Conservation (phyloP, 2,329 filamentous ascomycete genomes). For the Trichoderma lentiforme region DNA sequence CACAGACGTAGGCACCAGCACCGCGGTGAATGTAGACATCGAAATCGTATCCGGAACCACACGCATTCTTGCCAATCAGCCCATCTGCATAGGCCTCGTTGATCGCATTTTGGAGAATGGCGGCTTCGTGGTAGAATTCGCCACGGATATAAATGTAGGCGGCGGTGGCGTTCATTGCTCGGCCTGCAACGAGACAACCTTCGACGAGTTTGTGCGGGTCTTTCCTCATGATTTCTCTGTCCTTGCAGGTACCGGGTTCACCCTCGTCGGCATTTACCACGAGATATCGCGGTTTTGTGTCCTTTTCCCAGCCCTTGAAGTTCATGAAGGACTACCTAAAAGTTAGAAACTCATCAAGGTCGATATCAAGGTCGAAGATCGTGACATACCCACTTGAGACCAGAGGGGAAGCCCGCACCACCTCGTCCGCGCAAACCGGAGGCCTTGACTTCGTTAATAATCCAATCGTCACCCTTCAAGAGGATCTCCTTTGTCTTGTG, state of each 20-base stretch:
- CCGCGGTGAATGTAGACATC: conserved; percentile 96
- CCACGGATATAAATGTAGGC: conserved; percentile 99
- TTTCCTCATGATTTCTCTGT: conserved; percentile 99
- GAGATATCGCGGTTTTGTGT: conserved; percentile 89
- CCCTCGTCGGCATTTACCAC: conserved; percentile 99
- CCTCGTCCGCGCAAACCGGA: conserved; percentile 93
- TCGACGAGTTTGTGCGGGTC: conserved; percentile 99
- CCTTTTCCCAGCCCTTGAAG: conserved; percentile 99
- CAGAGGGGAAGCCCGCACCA: conserved; percentile 96
- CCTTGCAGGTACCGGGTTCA: conserved; percentile 98
- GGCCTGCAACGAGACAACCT: conserved; percentile 90
- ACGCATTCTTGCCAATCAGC: conserved; percentile 97
- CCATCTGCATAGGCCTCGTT: conserved; percentile 96
- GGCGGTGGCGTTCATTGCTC: conserved; percentile 97
- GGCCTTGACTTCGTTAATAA: conserved; percentile 95
- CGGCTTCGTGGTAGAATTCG: conserved; percentile 95
- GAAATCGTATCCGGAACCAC: conserved; percentile 94
- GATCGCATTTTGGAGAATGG: conserved; percentile 89
- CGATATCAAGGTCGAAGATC: background rate
- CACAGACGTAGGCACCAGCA: conserved; percentile 95
- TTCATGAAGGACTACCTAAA: conserved; percentile 90
- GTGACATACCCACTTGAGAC: conserved; percentile 88
- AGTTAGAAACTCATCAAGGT: background rate
- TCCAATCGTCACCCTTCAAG: conserved; percentile 96
- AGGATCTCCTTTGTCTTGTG: conserved; percentile 99